These are phyloP conservation scores for Zanthoxylum bungeanum DNA, from an alignment of 345 rosid species.

Conservation along the genomic window DNA sequence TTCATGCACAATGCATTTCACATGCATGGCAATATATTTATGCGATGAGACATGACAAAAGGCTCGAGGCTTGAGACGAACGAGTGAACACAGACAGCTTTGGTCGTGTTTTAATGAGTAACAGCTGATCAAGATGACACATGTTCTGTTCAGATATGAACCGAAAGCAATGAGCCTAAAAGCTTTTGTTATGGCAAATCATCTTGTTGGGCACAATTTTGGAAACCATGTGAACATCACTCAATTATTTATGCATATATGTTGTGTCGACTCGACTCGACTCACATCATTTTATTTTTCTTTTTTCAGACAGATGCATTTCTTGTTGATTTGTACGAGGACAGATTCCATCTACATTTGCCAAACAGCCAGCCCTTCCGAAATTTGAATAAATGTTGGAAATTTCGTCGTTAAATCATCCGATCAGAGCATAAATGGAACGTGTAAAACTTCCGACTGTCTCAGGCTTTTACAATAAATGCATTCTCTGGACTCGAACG, in stretches of 20 bases:
- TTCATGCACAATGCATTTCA: not conserved
- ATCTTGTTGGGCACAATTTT: not conserved
- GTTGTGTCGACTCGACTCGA: no score
- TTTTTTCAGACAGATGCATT: not conserved
- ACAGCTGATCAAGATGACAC: not conserved
- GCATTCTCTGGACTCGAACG: no score
- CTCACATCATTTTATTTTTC: not conserved
- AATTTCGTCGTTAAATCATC: no score
- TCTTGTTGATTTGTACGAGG: not conserved
- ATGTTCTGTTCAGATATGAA: not conserved
- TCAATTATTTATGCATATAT: not conserved
- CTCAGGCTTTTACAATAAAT: no score
- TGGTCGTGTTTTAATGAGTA: not conserved
- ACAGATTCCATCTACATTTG: not conserved
- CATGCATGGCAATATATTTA: not conserved
- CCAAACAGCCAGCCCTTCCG: not conserved
- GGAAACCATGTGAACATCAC: constrained; percentile 10
- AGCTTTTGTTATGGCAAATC: not conserved
- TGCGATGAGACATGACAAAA: not conserved
- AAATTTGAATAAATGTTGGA: not conserved
- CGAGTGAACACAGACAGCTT: not conserved
- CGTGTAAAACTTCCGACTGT: no score
- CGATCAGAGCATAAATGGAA: no score
- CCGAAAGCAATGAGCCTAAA: not conserved
- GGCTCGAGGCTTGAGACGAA: not conserved